A percentile compares a stretch with the other conserved stretches of the same genome.
phyloP scores from a whole-genome alignment of 371 early-diverging fungal genomes.

The Mucor sp. region DNA sequence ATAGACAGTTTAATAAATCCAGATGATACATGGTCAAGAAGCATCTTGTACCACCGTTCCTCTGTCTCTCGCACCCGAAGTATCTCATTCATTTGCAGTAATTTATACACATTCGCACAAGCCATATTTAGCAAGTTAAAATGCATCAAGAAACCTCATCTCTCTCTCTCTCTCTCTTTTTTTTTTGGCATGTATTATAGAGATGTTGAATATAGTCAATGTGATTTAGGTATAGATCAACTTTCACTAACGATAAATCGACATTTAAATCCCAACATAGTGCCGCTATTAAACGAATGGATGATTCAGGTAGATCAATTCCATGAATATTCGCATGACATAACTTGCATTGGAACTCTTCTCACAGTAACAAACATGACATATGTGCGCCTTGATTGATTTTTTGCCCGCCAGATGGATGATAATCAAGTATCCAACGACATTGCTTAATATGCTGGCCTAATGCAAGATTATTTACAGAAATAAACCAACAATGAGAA shows the following conservation, averaged over 20 bases:
- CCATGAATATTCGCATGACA: neutral
- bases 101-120: conserved; percentile 1
- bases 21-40: neutral
- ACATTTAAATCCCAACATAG: neutral
- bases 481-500: neutral
- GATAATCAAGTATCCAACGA: neutral
- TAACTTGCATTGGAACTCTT: neutral
- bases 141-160: neutral
- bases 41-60: neutral
- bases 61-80: neutral
- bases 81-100: neutral
- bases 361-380: neutral
- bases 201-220: neutral
- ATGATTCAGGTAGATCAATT: neutral
- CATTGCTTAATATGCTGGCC: neutral
- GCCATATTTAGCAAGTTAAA: neutral
- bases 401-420: neutral
- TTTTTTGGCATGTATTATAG: neutral
- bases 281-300: neutral
- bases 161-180: too few relatives aligned
- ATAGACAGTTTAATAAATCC: neutral
- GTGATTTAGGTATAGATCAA: neutral
- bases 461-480: neutral
- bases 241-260: neutral
- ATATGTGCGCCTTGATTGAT: neutral